These are phyloP conservation scores for Candida tammaniensis DNA, from an alignment of 805 yeast species.

Conservation along the genomic window DNA sequence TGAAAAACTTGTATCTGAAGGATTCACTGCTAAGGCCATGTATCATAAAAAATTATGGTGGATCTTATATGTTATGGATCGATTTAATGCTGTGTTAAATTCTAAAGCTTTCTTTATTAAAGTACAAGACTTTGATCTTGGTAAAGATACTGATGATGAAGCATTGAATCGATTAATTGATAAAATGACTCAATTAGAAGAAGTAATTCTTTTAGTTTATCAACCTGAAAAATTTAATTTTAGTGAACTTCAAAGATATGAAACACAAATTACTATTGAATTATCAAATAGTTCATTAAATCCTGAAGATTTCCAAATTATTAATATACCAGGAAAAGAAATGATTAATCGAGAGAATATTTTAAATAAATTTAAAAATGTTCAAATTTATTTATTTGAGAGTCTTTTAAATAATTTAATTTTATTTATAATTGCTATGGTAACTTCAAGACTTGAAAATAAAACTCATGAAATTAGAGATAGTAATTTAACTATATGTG, in stretches of 20 bases:
- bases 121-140: constrained; percentile 28
- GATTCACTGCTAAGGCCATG: constrained; percentile 7
- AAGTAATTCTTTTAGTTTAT: constrained; percentile 8
- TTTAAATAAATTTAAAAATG: not conserved
- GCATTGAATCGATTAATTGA: not conserved
- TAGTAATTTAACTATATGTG: not conserved
- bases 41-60: constrained; percentile 32
- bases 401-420: not conserved
- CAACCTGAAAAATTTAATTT: constrained; percentile 8
- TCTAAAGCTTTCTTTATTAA: constrained; percentile 26
- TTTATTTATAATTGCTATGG: not conserved
- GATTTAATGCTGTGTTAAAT: constrained; percentile 29
- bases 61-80: constrained; percentile 30
- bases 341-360: not conserved
- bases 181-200: constrained; percentile 4
- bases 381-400: constrained; percentile 1
- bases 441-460: not conserved
- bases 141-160: constrained; percentile 5
- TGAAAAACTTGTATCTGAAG: constrained; percentile 3
- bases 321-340: too few relatives aligned
- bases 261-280: too few relatives aligned
- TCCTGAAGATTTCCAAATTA: not conserved
- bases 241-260: not conserved
- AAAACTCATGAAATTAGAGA: constrained; percentile 6
- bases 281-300: too few relatives aligned